These are phyloP conservation scores for Chenopodium berlandieri DNA, from an alignment of 148 eudicot species.

Conservation along the genomic window DNA sequence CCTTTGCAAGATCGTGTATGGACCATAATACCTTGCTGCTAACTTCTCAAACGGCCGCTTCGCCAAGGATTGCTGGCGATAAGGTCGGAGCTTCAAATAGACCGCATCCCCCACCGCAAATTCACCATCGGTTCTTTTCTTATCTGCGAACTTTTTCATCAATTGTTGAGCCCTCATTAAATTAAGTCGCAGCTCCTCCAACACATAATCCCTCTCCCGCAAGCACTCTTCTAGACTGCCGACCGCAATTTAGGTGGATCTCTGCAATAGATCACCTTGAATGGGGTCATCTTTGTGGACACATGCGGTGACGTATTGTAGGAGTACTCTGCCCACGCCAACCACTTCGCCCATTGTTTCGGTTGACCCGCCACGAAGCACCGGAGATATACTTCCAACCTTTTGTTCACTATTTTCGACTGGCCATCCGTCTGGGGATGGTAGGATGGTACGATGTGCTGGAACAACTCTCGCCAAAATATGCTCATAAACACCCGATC, in stretches of 20 bases:
- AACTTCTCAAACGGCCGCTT: too few species aligned
- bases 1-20: too few species aligned
- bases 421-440: not conserved
- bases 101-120: too few species aligned
- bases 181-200: too few species aligned
- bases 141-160: too few species aligned
- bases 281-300: not conserved
- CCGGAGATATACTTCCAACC: not conserved
- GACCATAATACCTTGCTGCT: too few species aligned
- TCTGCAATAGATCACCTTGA: not conserved
- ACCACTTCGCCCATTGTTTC: not conserved
- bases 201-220: not conserved
- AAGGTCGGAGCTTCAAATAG: too few species aligned
- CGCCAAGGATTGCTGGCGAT: too few species aligned
- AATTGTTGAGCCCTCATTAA: not conserved
- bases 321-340: not conserved
- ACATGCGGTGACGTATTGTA: not conserved
- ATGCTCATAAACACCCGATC: not conserved
- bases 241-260: not conserved
- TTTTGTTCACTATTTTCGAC: too few species aligned
- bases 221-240: not conserved
- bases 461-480: too few species aligned
- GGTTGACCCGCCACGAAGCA: not conserved
- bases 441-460: not conserved
- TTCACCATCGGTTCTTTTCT: too few species aligned